Percentiles rank a stretch among this genome's conserved stretches.
Conservation (phyloP, 495 filamentous ascomycete genomes). For the Trypethelium eluteriae region DNA sequence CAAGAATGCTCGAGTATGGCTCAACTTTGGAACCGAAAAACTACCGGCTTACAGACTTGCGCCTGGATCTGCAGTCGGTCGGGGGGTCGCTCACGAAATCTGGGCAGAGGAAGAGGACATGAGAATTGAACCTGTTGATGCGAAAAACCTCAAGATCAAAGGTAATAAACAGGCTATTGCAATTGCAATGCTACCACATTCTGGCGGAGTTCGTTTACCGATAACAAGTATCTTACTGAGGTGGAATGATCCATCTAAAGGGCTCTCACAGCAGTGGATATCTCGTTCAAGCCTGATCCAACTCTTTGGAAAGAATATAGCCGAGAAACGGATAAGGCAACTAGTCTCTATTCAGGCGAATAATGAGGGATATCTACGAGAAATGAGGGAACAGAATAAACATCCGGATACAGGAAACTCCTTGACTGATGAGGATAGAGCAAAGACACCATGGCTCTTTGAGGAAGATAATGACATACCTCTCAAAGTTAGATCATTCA, state of each 20-base stretch:
- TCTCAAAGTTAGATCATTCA: too few species aligned
- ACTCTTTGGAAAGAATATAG: too few species aligned
- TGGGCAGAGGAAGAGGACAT: background rate
- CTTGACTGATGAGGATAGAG: background rate
- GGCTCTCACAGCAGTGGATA: too few species aligned
- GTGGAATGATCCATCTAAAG: too few species aligned
- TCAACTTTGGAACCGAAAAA: background rate
- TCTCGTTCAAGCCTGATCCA: too few species aligned
- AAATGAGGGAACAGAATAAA: background rate
- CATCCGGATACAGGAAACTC: background rate
- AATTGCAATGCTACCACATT: background rate
- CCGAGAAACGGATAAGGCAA: background rate
- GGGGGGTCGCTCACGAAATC: background rate
- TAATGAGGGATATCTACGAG: background rate
- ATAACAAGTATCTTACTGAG: background rate
- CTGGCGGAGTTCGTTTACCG: background rate
- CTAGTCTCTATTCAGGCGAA: background rate
- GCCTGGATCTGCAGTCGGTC: background rate
- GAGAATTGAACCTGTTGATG: background rate
- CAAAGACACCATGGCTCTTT: background rate
- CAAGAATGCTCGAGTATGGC: background rate
- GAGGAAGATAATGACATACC: background rate
- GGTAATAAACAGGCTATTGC: background rate
- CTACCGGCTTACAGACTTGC: background rate
- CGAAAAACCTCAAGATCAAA: background rate